These are phyloP conservation scores for Phytophthora citricola DNA, from an alignment of 352 stramenopile genomes.

Conservation along the genomic window DNA sequence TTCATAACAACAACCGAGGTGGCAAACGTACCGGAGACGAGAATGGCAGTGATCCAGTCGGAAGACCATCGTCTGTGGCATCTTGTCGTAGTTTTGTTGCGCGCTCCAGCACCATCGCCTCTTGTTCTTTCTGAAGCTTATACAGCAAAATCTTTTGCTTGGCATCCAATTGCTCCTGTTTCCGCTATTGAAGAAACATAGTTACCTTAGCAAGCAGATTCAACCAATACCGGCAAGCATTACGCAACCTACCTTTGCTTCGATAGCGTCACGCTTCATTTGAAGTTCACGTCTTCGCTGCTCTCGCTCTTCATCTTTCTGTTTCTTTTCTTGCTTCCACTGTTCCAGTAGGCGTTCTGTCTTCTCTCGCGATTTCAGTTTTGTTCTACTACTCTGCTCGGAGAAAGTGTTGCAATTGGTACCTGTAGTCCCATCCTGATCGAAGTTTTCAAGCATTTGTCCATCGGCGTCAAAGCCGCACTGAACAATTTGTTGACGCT, in stretches of 20 bases:
- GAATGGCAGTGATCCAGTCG: slow-evolving; percentile 9
- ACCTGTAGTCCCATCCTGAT: background rate
- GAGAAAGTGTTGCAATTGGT: slow-evolving; percentile 3
- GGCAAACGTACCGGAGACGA: slow-evolving; percentile 37
- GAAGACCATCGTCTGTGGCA: slow-evolving; percentile 10
- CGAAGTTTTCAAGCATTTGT: slow-evolving; percentile 2
- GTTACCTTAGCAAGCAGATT: background rate
- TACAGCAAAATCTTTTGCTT: slow-evolving; percentile 83
- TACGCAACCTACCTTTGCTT: slow-evolving; percentile 52
- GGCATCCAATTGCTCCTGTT: slow-evolving; percentile 67
- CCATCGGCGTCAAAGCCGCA: slow-evolving; percentile 45
- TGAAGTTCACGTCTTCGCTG: slow-evolving; percentile 39
- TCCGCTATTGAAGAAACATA: slow-evolving; percentile 31
- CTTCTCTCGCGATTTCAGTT: slow-evolving; percentile 33
- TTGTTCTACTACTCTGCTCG: slow-evolving; percentile 4
- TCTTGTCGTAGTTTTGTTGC: slow-evolving; percentile 21
- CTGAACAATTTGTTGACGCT: slow-evolving; percentile 49
- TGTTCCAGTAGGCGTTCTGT: slow-evolving; percentile 39
- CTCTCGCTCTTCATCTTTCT: slow-evolving; percentile 35
- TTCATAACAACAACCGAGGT: background rate
- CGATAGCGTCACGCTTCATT: slow-evolving; percentile 43
- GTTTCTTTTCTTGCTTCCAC: slow-evolving; percentile 59
- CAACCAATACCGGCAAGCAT: background rate
- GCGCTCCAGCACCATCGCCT: slow-evolving; percentile 34
- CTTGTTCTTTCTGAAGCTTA: slow-evolving; percentile 81